Evolutionary conservation across 1,284 basidiomycete genomes (phyloP).

Genomic region (Flammula alnicola): DNA sequence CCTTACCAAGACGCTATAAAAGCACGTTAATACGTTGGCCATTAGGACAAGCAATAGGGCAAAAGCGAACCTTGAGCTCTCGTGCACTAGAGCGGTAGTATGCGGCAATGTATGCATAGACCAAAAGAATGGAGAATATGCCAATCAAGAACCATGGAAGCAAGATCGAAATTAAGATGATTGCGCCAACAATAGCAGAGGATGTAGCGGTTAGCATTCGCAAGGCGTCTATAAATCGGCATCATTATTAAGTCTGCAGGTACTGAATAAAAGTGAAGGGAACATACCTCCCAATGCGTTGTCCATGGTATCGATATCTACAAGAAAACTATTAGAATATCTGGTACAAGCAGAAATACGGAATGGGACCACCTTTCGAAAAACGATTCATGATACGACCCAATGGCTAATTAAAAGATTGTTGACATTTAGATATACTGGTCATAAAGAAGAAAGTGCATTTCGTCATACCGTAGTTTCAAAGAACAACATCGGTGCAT

Average conservation of each 20-base stretch:
- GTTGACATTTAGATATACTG: background rate
- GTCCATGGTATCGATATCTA: constrained; percentile 87
- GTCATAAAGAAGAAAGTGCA: background rate
- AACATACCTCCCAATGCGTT: constrained; percentile 60
- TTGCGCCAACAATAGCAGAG: constrained; percentile 68
- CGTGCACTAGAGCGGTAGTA: constrained; percentile 90
- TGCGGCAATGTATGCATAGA: constrained; percentile 66
- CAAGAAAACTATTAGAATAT: background rate
- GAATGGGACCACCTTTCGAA: constrained; percentile 51
- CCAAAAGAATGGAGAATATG: constrained; percentile 57
- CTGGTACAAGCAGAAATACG: background rate
- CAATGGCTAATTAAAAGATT: constrained; percentile 61
- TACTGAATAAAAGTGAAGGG: background rate
- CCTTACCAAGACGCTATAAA: constrained; percentile 51
- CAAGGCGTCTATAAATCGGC: constrained; percentile 57
- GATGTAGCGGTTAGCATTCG: constrained; percentile 72
- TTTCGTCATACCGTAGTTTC: constrained; percentile 70
- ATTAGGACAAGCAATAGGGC: constrained; percentile 1
- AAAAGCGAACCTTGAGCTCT: constrained; percentile 73
- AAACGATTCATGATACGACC: constrained; percentile 90
- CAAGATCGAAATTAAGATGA: constrained; percentile 78
- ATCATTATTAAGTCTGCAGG: constrained; percentile 1
- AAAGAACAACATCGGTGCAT: constrained; percentile 86
- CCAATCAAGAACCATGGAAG: constrained; percentile 85
- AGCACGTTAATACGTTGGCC: constrained; percentile 5